Conservation (phyloP, 148 eudicot species). For the Oxyria digyna region DNA sequence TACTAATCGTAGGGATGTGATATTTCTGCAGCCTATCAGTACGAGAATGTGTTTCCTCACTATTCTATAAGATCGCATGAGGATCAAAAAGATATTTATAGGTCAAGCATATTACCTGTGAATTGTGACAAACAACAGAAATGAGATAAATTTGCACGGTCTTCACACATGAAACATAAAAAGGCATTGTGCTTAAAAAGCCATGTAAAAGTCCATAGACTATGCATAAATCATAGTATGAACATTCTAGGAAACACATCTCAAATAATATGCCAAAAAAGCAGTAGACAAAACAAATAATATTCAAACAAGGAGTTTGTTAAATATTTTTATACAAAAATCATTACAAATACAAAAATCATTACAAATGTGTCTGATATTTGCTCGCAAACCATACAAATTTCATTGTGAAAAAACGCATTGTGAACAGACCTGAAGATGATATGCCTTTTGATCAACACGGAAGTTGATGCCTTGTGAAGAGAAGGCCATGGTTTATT, state of each 20-base stretch:
- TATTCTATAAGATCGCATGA: neutral
- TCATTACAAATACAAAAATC: too few relatives aligned
- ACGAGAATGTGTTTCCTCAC: neutral
- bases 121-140: neutral
- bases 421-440: conserved; percentile 66
- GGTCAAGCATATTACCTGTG: neutral
- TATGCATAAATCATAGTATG: neutral
- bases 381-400: too few relatives aligned
- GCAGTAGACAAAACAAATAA: too few relatives aligned
- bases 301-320: too few relatives aligned
- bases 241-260: neutral
- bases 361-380: too few relatives aligned
- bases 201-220: neutral
- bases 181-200: too few relatives aligned
- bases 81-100: neutral
- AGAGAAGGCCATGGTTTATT: conserved; percentile 92
- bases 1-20: too few relatives aligned
- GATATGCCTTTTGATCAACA: conserved; percentile 88
- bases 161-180: neutral
- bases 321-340: too few relatives aligned
- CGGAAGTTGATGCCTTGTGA: conserved; percentile 64
- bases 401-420: too few relatives aligned
- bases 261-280: neutral
- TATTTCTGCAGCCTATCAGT: neutral
- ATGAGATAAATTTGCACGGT: neutral